Evolutionary conservation across 768 basidiomycete genomes (phyloP).

Genomic region (Leccinellum rugosiceps): DNA sequence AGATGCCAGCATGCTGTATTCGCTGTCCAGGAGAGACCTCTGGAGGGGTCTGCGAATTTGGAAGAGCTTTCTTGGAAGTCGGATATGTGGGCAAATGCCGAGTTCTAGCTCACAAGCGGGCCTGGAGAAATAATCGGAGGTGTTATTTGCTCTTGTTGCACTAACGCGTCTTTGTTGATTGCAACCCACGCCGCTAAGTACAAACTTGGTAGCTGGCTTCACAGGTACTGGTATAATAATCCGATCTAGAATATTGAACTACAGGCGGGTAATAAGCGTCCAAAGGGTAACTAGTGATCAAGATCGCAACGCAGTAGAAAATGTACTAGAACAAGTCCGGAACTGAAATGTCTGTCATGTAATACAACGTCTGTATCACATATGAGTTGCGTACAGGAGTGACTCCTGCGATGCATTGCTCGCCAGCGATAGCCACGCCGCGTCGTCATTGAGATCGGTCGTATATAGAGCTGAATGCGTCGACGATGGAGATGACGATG

Average conservation of each 20-base stretch:
- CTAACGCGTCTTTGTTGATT: conserved; percentile 16
- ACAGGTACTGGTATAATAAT: conserved; percentile 4
- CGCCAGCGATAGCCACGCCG: conserved; percentile 4
- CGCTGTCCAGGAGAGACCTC: conserved; percentile 1
- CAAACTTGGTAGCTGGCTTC: not conserved
- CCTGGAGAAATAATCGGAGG: conserved; percentile 15
- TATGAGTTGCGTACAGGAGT: conserved; percentile 10
- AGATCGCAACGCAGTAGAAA: not conserved
- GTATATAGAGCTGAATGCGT: conserved; percentile 17
- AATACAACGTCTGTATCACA: conserved; percentile 12
- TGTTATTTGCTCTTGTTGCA: conserved; percentile 28
- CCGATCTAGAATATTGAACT: not conserved
- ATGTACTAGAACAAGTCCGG: conserved; percentile 9
- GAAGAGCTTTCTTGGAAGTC: conserved; percentile 5
- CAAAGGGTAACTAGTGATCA: not conserved
- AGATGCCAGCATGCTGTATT: conserved; percentile 60
- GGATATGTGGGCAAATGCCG: conserved; percentile 10
- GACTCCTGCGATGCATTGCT: conserved; percentile 9
- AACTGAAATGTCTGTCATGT: not conserved
- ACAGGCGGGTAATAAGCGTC: conserved; percentile 1
- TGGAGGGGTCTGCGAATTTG: conserved; percentile 1
- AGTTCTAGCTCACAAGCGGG: not conserved
- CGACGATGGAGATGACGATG: conserved; percentile 25
- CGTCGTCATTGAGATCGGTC: conserved; percentile 6
- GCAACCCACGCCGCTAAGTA: not conserved